Conservation (phyloP, 2,329 filamentous ascomycete genomes). For the Blumeriella jaapii region DNA sequence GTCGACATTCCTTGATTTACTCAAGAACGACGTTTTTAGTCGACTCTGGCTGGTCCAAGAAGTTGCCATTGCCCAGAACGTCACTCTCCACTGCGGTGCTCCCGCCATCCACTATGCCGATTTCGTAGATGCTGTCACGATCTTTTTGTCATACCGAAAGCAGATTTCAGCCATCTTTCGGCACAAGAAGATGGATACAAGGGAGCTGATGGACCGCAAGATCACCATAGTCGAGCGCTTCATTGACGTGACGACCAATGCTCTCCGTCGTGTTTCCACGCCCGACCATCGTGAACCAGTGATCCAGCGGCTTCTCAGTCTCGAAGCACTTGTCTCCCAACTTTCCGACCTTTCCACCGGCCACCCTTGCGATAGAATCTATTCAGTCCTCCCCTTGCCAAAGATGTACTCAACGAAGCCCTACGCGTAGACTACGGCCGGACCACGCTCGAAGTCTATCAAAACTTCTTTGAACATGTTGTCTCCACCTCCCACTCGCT, state of each 20-base stretch:
- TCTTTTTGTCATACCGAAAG: constrained; percentile 8
- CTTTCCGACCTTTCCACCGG: constrained; percentile 4
- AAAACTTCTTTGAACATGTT: constrained; percentile 8
- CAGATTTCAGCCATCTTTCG: constrained; percentile 4
- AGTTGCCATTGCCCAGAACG: constrained; percentile 9
- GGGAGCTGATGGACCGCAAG: constrained; percentile 6
- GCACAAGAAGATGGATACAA: neutral
- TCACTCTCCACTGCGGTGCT: constrained; percentile 24
- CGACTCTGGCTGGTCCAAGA: constrained; percentile 14
- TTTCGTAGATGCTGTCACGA: constrained; percentile 12
- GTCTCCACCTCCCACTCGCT: constrained; percentile 4
- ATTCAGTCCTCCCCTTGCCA: constrained; percentile 3
- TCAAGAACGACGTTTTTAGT: constrained; percentile 11
- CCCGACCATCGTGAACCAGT: neutral
- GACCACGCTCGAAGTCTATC: constrained; percentile 6
- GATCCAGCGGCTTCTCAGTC: constrained; percentile 4
- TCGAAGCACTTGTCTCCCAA: constrained; percentile 9
- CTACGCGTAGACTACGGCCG: constrained; percentile 6
- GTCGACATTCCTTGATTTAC: constrained; percentile 5
- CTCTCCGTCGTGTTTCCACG: constrained; percentile 2
- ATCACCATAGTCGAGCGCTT: constrained; percentile 9
- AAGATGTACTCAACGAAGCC: neutral
- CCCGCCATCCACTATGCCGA: constrained; percentile 8
- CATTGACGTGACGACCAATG: constrained; percentile 10
- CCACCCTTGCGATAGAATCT: constrained; percentile 9